These are phyloP conservation scores for Holtermannia corniformis DNA, from an alignment of 768 basidiomycete species.

Conservation along the genomic window DNA sequence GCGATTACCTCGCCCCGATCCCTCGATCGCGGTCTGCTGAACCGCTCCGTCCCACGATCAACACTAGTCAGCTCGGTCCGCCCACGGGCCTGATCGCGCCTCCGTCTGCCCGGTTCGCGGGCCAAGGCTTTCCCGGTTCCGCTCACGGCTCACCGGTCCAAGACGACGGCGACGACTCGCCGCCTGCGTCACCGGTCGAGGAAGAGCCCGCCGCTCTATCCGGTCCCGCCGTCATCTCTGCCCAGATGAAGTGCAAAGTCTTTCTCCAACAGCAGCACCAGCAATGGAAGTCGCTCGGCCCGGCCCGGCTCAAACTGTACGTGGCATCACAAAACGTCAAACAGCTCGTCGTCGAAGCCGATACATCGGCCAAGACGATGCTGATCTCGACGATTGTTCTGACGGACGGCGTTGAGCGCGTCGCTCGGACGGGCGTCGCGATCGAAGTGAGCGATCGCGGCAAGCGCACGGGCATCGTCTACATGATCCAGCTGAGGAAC, in stretches of 20 bases:
- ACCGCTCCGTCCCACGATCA: conserved; percentile 20
- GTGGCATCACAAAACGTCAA: conserved; percentile 60
- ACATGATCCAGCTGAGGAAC: conserved; percentile 93
- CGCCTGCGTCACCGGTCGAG: conserved; percentile 69
- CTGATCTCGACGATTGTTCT: conserved; percentile 92
- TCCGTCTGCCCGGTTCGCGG: conserved; percentile 31
- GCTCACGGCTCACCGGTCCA: conserved; percentile 4
- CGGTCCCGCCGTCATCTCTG: conserved; percentile 68
- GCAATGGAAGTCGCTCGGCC: conserved; percentile 94
- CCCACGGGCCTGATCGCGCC: conserved; percentile 11
- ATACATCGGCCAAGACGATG: conserved; percentile 58
- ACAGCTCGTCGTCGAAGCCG: conserved; percentile 88
- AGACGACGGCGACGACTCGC: conserved; percentile 43
- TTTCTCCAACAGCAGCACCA: conserved; percentile 84
- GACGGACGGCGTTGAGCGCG: conserved; percentile 91
- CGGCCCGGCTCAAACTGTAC: conserved; percentile 79
- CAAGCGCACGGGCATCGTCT: conserved; percentile 81
- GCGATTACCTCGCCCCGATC: not conserved
- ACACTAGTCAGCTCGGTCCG: too few relatives aligned
- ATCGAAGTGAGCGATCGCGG: conserved; percentile 90
- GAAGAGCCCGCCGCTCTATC: conserved; percentile 47
- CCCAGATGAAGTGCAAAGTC: conserved; percentile 95
- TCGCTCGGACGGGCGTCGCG: conserved; percentile 97
- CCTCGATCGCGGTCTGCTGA: conserved; percentile 41
- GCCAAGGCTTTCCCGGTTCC: conserved; percentile 2